Evolutionary conservation across 78 protist species (phyloP).

Genomic region (Abeoforma whisleri): DNA sequence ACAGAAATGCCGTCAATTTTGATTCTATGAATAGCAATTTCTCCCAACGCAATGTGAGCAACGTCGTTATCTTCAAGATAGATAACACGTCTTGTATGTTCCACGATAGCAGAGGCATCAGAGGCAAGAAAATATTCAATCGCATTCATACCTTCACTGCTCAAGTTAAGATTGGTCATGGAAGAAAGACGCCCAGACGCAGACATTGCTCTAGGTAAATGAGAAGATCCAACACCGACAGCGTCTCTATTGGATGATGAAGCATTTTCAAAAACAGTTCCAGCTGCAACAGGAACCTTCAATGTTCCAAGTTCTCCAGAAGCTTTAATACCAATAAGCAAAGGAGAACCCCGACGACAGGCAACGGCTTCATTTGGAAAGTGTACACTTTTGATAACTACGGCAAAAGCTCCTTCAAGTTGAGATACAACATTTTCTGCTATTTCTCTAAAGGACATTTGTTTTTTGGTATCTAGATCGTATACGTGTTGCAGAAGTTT

Average conservation of each 20-base stretch:
- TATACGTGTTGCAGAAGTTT: slow-evolving; percentile 57
- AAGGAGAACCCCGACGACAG: slow-evolving; percentile 64
- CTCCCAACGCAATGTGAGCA: slow-evolving; percentile 20
- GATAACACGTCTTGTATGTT: slow-evolving; percentile 61
- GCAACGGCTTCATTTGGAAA: slow-evolving; percentile 59
- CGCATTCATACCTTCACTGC: not conserved
- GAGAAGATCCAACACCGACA: not conserved
- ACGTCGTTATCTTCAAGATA: slow-evolving; percentile 71
- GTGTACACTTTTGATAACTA: slow-evolving; percentile 53
- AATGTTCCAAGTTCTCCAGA: not conserved
- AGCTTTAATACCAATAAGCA: slow-evolving; percentile 56
- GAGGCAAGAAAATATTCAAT: slow-evolving; percentile 60
- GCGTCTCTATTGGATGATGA: not conserved
- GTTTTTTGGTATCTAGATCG: not conserved
- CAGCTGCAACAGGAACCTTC: not conserved
- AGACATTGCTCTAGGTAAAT: not conserved
- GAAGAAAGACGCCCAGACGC: not conserved
- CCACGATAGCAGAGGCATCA: slow-evolving; percentile 67
- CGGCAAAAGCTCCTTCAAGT: slow-evolving; percentile 63
- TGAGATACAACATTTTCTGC: slow-evolving; percentile 27
- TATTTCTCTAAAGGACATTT: slow-evolving; percentile 11
- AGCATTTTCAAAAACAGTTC: not conserved
- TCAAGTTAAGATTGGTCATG: not conserved
- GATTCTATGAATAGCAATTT: slow-evolving; percentile 39
- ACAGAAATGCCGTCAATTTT: slow-evolving; percentile 11